Conservation (phyloP, 192 early-diverging fungal genomes). For the Podila minutissima region DNA sequence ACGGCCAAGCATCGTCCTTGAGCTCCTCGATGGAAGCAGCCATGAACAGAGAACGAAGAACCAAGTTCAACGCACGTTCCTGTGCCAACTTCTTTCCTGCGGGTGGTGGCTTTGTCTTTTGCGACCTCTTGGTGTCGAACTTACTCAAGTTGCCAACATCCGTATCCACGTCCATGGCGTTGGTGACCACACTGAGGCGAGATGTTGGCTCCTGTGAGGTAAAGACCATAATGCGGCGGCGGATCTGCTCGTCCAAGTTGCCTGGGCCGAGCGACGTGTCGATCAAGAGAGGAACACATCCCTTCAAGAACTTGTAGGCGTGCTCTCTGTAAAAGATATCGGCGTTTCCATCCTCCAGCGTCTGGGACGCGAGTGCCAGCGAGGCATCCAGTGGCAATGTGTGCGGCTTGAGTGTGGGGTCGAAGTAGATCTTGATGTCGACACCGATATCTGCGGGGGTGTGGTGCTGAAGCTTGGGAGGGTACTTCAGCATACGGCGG, state of each 20-base stretch:
- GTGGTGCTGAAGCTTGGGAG: slow-evolving; percentile 61
- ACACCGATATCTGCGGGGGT: slow-evolving; percentile 62
- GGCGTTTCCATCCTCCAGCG: slow-evolving; percentile 63
- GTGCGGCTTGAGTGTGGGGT: slow-evolving; percentile 57
- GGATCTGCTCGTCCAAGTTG: slow-evolving; percentile 53
- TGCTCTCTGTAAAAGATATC: slow-evolving; percentile 64
- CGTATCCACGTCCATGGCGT: slow-evolving; percentile 54
- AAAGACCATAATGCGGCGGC: slow-evolving; percentile 42
- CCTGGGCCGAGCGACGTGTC: slow-evolving; percentile 67
- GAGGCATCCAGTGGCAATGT: slow-evolving; percentile 68
- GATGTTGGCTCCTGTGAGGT: slow-evolving; percentile 25
- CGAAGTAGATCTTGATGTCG: slow-evolving; percentile 69
- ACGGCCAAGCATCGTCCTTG: slow-evolving; percentile 67
- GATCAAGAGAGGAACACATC: slow-evolving; percentile 72
- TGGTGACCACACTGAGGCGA: slow-evolving; percentile 7
- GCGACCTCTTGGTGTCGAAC: slow-evolving; percentile 31
- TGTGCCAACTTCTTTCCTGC: slow-evolving; percentile 68
- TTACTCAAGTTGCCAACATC: slow-evolving; percentile 47
- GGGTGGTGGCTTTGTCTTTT: slow-evolving; percentile 48
- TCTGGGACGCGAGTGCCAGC: slow-evolving; percentile 60
- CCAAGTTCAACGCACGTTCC: slow-evolving; percentile 69
- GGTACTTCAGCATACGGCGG: slow-evolving; percentile 83
- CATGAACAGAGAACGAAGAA: slow-evolving; percentile 72
- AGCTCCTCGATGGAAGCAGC: slow-evolving; percentile 69
- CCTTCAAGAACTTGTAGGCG: slow-evolving; percentile 74